These are phyloP conservation scores for Pseudohalonectria lignicola DNA, from an alignment of 2,329 filamentous ascomycete species.

Conservation along the genomic window DNA sequence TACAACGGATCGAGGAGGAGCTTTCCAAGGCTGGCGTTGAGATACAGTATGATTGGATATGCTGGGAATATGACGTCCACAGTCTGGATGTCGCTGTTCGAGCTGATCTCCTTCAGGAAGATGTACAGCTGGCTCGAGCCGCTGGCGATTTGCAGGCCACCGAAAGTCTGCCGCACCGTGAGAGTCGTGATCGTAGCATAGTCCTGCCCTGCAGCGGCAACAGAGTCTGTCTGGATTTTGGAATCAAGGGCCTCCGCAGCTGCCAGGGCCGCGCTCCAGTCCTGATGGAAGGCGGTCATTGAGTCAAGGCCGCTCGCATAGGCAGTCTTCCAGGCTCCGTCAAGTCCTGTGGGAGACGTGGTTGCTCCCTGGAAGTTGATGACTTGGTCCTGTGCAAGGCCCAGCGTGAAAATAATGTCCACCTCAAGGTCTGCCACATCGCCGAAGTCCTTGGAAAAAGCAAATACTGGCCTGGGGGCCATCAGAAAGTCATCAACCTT, in stretches of 20 bases:
- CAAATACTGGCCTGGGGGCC: constrained; percentile 68
- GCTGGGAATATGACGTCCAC: constrained; percentile 80
- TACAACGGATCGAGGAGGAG: constrained; percentile 69
- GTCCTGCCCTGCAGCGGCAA: constrained; percentile 57
- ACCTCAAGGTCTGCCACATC: constrained; percentile 21
- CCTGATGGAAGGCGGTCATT: constrained; percentile 64
- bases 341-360: constrained; percentile 49
- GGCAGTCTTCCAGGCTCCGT: constrained; percentile 67
- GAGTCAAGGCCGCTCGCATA: constrained; percentile 52
- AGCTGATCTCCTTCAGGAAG: constrained; percentile 85
- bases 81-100: constrained; percentile 77
- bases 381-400: constrained; percentile 65
- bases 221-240: constrained; percentile 55
- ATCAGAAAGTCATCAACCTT: not conserved
- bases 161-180: constrained; percentile 72
- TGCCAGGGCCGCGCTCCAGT: constrained; percentile 50
- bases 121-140: constrained; percentile 59
- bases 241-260: constrained; percentile 54
- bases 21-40: constrained; percentile 65
- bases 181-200: constrained; percentile 69
- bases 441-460: constrained; percentile 54
- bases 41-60: constrained; percentile 76
- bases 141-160: constrained; percentile 61
- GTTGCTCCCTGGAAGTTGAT: constrained; percentile 63
- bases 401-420: constrained; percentile 60